Evolutionary conservation across 2,329 filamentous ascomycete genomes (phyloP).

Genomic region (Rhynchosporium graminicola): DNA sequence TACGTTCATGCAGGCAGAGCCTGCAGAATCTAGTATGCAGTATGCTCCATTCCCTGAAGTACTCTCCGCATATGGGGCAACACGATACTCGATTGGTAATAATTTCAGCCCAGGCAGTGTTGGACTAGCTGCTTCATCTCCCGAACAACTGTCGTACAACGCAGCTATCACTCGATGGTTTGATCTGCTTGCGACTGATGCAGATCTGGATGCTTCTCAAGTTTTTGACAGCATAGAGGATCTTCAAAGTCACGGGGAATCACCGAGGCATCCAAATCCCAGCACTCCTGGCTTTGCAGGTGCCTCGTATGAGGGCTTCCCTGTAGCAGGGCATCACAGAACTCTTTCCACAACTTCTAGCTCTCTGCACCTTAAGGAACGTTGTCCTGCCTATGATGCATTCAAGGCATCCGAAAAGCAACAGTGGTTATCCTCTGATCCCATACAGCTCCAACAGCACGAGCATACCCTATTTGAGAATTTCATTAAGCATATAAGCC

Average conservation of each 20-base stretch:
- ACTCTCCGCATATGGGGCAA: background rate
- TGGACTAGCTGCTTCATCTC: slow-evolving; percentile 7
- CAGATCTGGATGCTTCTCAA: slow-evolving; percentile 13
- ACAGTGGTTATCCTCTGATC: slow-evolving; percentile 29
- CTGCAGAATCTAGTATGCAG: too few species aligned
- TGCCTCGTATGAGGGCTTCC: slow-evolving; percentile 1
- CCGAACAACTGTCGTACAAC: slow-evolving; percentile 17
- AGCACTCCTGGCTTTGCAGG: slow-evolving; percentile 13
- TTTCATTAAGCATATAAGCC: slow-evolving; percentile 34
- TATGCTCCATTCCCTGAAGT: too few species aligned
- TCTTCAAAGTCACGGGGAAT: background rate
- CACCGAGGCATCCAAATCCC: slow-evolving; percentile 10
- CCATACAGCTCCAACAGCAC: slow-evolving; percentile 29
- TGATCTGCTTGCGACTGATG: slow-evolving; percentile 21
- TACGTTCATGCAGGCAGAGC: too few species aligned
- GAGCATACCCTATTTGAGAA: slow-evolving; percentile 33
- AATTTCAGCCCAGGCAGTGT: slow-evolving; percentile 3
- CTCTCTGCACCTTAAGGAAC: slow-evolving; percentile 22
- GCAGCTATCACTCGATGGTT: slow-evolving; percentile 24
- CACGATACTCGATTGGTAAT: slow-evolving; percentile 15
- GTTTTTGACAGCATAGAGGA: slow-evolving; percentile 11
- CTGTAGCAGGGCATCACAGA: background rate
- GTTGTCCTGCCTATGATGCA: slow-evolving; percentile 15
- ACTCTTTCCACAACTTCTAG: slow-evolving; percentile 11
- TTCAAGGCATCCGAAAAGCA: slow-evolving; percentile 12